phyloP scores from a whole-genome alignment of 192 early-diverging fungal species.

The Gryganskiella cystojenkinii region DNA sequence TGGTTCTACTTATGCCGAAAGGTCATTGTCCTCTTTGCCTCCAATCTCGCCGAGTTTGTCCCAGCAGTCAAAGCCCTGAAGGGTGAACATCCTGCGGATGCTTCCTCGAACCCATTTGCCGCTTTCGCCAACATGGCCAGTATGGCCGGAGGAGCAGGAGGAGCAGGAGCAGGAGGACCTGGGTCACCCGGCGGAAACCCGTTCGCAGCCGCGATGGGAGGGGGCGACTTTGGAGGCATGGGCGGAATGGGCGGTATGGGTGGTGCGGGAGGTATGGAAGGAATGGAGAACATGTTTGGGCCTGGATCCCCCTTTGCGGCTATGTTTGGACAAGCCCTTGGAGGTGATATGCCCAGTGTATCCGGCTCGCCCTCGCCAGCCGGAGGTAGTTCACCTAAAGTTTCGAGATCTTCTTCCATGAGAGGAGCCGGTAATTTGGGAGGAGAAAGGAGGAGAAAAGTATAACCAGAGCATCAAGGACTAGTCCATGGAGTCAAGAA shows the following conservation, averaged over 20 bases:
- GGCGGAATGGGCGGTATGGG: constrained; percentile 27
- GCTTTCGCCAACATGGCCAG: constrained; percentile 43
- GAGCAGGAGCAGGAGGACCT: constrained; percentile 14
- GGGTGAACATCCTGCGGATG: constrained; percentile 15
- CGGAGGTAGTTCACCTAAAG: constrained; percentile 12
- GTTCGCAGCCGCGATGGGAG: constrained; percentile 24
- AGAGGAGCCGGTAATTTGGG: constrained; percentile 47
- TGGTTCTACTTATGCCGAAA: constrained; percentile 84
- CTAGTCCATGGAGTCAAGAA: too few species aligned
- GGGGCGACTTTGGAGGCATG: constrained; percentile 3
- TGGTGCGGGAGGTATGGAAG: constrained; percentile 5
- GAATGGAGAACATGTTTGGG: constrained; percentile 29
- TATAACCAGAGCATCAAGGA: constrained; percentile 6
- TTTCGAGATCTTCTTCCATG: constrained; percentile 35
- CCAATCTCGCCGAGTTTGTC: constrained; percentile 43
- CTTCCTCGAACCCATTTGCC: constrained; percentile 20
- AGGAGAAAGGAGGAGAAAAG: constrained; percentile 47
- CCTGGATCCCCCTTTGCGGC: constrained; percentile 30
- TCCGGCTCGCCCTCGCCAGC: background rate
- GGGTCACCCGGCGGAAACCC: too few species aligned
- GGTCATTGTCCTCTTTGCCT: constrained; percentile 57
- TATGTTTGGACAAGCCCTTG: constrained; percentile 33
- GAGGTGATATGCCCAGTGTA: constrained; percentile 9
- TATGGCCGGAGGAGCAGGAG: constrained; percentile 28
- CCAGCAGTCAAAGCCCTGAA: constrained; percentile 31